Evolutionary conservation across 2,329 filamentous ascomycete species (phyloP), one percentile per base, ranked within the genome.

Genomic region (Amauroascus verrucosus): DNA sequence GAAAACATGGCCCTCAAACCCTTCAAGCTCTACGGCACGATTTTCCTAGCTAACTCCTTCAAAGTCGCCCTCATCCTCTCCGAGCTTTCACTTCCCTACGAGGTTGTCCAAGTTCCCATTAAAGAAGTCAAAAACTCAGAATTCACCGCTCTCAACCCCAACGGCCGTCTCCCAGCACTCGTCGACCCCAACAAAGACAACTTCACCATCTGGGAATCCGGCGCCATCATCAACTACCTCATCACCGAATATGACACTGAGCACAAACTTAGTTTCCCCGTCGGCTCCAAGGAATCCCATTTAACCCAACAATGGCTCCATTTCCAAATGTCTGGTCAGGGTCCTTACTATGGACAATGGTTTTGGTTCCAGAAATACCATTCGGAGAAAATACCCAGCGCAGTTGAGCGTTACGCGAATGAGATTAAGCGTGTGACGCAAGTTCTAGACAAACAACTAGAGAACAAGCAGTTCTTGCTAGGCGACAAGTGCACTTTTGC

Each of bases 161-260:
- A 64, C 30, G 60, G 62, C 14, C 60, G 60, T 22, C 50, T 72
- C 1, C 71, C 68, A 1, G 67, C 70, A 30, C 61, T 76, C 35
- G 63, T 75, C 53, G 74, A 77, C 57, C 71, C 72, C 55, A 71
- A 72, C 56, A 75, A 72, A 55, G 75, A 64, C 14, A 68, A 66
- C 54, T 63, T 77, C 37, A 71, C 68, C 0, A 66, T 75, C 38
- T 78, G 73, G 71, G 75, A 78, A 60, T 73, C 70, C 14, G 73
- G 72, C 22, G 75, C 76, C 9, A 76, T 77, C 59, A 60, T 78
- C 54, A 68, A 73, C 54, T 78, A 70, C 49, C 61, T 70, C 2
- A 54, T 67, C 52, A 68, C 71, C 28, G 64, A 59, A 9, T 77
- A 77, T 64, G 74, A 77, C 62, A 70, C 61, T 35, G 60, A 70